Conservation (phyloP, 306 rosid genomes). For the Pachyrhizus erosus region DNA sequence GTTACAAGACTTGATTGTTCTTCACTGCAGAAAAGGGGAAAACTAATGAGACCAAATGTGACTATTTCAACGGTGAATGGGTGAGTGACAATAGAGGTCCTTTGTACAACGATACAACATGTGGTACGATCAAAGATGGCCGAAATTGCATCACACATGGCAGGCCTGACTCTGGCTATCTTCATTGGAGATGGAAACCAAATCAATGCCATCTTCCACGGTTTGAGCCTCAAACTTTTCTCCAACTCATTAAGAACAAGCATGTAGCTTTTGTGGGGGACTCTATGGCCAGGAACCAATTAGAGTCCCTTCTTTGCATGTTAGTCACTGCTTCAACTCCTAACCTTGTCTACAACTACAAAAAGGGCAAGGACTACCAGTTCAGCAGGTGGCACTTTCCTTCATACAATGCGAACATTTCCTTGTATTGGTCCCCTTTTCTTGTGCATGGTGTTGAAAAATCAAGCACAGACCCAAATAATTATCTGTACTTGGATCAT, state of each 20-base stretch:
- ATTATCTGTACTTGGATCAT: slow-evolving; percentile 61
- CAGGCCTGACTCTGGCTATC: slow-evolving; percentile 65
- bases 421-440: slow-evolving; percentile 93
- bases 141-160: slow-evolving; percentile 86
- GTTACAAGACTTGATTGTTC: background rate
- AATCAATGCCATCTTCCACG: slow-evolving; percentile 66
- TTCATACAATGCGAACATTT: slow-evolving; percentile 61
- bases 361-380: slow-evolving; percentile 56
- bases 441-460: slow-evolving; percentile 79
- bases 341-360: slow-evolving; percentile 55
- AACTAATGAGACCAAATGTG: slow-evolving; percentile 53
- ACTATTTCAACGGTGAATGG: slow-evolving; percentile 78
- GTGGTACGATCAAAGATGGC: slow-evolving; percentile 75
- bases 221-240: slow-evolving; percentile 79
- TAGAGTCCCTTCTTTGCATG: slow-evolving; percentile 90
- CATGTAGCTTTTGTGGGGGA: slow-evolving; percentile 91
- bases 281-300: slow-evolving; percentile 92
- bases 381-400: slow-evolving; percentile 73
- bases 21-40: slow-evolving; percentile 56
- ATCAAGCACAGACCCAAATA: slow-evolving; percentile 56
- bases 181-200: slow-evolving; percentile 87
- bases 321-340: slow-evolving; percentile 66
- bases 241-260: slow-evolving; percentile 59
- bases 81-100: slow-evolving; percentile 63
- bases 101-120: slow-evolving; percentile 80